phyloP scores from a whole-genome alignment of 1,139 yeast genomes.

The Pichia sp. region DNA sequence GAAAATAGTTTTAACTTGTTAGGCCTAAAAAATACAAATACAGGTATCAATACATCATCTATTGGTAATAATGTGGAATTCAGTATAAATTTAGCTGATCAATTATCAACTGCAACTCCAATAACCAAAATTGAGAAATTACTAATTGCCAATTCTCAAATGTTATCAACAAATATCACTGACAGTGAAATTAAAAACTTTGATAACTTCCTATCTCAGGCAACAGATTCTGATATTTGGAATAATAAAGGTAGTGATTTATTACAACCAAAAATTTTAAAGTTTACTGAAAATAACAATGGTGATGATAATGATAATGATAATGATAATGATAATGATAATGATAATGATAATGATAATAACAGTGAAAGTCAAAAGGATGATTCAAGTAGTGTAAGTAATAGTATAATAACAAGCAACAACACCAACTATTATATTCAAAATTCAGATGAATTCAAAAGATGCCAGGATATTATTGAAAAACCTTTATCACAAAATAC shows the following conservation, averaged over 20 bases:
- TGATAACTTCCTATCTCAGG: neutral
- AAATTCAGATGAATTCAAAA: neutral
- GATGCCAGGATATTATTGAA: slow-evolving; percentile 2
- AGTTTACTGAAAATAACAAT: slow-evolving; percentile 11
- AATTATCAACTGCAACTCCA: slow-evolving; percentile 3
- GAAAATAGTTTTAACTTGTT: neutral
- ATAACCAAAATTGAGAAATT: slow-evolving; percentile 21
- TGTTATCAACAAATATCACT: slow-evolving; percentile 14
- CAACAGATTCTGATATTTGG: neutral
- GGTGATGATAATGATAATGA: neutral
- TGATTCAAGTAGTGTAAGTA: neutral
- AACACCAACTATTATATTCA: neutral
- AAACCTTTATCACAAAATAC: neutral
- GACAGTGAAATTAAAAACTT: slow-evolving; percentile 7
- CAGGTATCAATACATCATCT: neutral
- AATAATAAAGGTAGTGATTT: neutral
- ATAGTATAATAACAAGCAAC: no score
- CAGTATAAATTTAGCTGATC: slow-evolving; percentile 14
- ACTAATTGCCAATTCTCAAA: neutral
- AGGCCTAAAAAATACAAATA: neutral
- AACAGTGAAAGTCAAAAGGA: neutral
- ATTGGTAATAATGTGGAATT: slow-evolving; percentile 14
- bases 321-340: slow-evolving; percentile 8
- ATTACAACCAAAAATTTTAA: neutral
- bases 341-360: neutral